Conservation (phyloP, 2,329 filamentous ascomycete species). For the Arthrobotrys iridis region DNA sequence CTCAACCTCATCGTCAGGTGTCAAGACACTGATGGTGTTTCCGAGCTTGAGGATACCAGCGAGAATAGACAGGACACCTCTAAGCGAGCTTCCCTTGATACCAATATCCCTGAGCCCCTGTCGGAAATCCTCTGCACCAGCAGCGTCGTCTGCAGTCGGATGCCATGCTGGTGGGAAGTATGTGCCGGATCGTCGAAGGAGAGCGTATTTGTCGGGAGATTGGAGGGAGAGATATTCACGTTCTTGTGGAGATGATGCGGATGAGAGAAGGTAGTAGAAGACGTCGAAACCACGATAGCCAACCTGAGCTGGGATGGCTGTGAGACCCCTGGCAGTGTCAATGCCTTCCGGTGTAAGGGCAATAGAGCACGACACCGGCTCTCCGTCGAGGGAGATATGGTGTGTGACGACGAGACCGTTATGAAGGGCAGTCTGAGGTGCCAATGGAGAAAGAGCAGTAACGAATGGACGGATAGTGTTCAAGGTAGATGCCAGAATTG, state of each 20-base stretch:
- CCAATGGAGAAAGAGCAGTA: constrained; percentile 87
- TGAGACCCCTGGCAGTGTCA: constrained; percentile 80
- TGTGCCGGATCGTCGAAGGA: constrained; percentile 84
- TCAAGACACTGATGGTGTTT: constrained; percentile 83
- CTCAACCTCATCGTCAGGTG: constrained; percentile 85
- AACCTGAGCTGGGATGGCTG: constrained; percentile 79
- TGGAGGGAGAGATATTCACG: constrained; percentile 86
- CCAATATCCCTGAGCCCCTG: constrained; percentile 87
- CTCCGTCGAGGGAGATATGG: constrained; percentile 74
- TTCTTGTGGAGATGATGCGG: constrained; percentile 87
- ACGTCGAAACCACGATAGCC: constrained; percentile 96
- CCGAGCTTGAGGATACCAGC: constrained; percentile 90
- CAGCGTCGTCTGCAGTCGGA: constrained; percentile 89
- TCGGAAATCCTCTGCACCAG: constrained; percentile 91
- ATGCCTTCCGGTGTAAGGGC: constrained; percentile 87
- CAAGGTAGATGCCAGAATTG: constrained; percentile 78
- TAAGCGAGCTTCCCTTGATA: constrained; percentile 84
- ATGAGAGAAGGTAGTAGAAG: constrained; percentile 94
- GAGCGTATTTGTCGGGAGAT: constrained; percentile 76
- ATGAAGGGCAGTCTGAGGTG: constrained; percentile 77
- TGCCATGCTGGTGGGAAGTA: constrained; percentile 88
- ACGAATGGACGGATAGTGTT: constrained; percentile 86
- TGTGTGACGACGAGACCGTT: constrained; percentile 79
- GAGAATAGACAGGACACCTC: constrained; percentile 84
- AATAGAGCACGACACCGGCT: constrained; percentile 77